These are phyloP conservation scores for Leccinellum luteum DNA, from an alignment of 768 basidiomycete species.

Conservation along the genomic window DNA sequence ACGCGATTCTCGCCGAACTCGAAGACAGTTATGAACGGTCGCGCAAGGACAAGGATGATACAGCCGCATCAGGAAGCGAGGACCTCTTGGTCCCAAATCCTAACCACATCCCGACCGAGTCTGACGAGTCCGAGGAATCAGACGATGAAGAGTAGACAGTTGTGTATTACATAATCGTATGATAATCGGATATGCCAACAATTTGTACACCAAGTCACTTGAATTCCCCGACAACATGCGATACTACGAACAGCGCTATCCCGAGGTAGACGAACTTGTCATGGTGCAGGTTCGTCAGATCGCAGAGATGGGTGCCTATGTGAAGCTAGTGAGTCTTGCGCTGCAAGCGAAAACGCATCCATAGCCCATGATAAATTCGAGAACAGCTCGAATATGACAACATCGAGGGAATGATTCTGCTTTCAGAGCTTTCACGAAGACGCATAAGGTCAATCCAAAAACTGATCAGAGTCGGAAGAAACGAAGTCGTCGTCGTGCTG, in stretches of 20 bases:
- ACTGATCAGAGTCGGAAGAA: conserved; percentile 93
- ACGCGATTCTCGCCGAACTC: conserved; percentile 66
- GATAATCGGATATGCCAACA: neutral
- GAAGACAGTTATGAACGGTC: conserved; percentile 60
- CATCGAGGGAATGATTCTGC: conserved; percentile 98
- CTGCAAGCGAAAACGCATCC: neutral
- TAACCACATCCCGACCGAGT: conserved; percentile 52
- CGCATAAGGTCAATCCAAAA: conserved; percentile 98
- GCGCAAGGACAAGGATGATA: conserved; percentile 42
- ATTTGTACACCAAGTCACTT: neutral
- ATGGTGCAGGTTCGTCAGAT: conserved; percentile 99
- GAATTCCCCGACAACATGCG: conserved; percentile 51
- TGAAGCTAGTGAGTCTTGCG: conserved; percentile 77
- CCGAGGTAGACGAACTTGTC: conserved; percentile 96
- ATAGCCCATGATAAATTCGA: neutral
- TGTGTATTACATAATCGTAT: neutral
- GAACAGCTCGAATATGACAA: conserved; percentile 95
- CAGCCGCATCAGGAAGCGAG: conserved; percentile 36
- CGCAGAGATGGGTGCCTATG: conserved; percentile 99
- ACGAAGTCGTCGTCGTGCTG: conserved; percentile 97
- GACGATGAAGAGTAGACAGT: neutral
- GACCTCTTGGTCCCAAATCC: conserved; percentile 71
- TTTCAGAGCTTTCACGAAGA: conserved; percentile 95
- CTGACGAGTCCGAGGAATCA: conserved; percentile 10
- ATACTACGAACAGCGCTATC: conserved; percentile 91